These are phyloP conservation scores for Heterobasidion parviporum DNA, from an alignment of 1,284 basidiomycete genomes.

Conservation along the genomic window DNA sequence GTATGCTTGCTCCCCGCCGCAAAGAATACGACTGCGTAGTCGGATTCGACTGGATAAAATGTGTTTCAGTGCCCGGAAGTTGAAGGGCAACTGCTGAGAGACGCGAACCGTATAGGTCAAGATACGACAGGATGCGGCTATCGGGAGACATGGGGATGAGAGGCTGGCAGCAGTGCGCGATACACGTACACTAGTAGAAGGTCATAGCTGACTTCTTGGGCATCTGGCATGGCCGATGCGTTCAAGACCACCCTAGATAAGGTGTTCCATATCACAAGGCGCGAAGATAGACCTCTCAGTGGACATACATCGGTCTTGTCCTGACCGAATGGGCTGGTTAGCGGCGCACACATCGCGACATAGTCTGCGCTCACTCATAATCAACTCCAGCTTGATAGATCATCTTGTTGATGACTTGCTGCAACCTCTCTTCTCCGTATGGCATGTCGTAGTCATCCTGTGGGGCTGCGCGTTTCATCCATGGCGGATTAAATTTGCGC, in stretches of 20 bases:
- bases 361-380: conserved; percentile 52
- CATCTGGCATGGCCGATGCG: conserved; percentile 75
- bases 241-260: conserved; percentile 66
- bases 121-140: conserved; percentile 67
- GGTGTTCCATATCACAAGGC: background rate
- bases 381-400: conserved; percentile 86
- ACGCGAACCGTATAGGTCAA: conserved; percentile 66
- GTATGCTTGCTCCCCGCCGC: conserved; percentile 71
- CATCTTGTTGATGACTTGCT: conserved; percentile 60
- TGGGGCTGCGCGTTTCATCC: conserved; percentile 21
- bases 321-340: conserved; percentile 27
- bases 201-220: conserved; percentile 70
- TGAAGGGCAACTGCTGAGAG: background rate
- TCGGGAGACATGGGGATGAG: conserved; percentile 4
- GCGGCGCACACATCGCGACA: background rate
- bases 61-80: conserved; percentile 1
- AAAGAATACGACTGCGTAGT: conserved; percentile 82
- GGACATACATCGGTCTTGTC: conserved; percentile 74
- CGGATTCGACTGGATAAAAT: conserved; percentile 59
- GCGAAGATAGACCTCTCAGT: background rate
- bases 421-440: conserved; percentile 36
- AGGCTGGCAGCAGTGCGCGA: conserved; percentile 8
- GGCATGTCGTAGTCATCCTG: conserved; percentile 17
- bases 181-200: conserved; percentile 58
- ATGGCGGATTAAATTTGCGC: conserved; percentile 31